These are phyloP conservation scores for Aspergillus quadricinctus DNA, from an alignment of 2,329 filamentous ascomycete species.

Conservation along the genomic window DNA sequence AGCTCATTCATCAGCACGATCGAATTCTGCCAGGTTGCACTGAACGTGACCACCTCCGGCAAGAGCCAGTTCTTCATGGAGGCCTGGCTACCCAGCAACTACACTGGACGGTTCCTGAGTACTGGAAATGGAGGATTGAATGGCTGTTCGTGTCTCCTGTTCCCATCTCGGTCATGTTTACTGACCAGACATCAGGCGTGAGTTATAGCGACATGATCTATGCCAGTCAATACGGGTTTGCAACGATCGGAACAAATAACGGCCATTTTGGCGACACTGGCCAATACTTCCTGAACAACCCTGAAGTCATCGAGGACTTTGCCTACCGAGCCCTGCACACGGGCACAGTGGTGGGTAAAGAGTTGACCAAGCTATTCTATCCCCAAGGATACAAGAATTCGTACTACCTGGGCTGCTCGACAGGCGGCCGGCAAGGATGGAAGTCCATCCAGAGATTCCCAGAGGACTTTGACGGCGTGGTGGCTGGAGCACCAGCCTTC, in stretches of 20 bases:
- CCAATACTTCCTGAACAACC: slow-evolving; percentile 42
- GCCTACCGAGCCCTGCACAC: slow-evolving; percentile 45
- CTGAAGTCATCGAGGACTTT: slow-evolving; percentile 47
- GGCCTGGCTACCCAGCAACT: slow-evolving; percentile 46
- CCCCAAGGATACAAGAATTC: slow-evolving; percentile 38
- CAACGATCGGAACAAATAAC: slow-evolving; percentile 47
- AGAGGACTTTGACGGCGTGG: slow-evolving; percentile 47
- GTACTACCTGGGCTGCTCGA: slow-evolving; percentile 48
- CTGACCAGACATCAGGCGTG: not conserved
- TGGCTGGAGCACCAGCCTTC: slow-evolving; percentile 42
- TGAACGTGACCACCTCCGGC: slow-evolving; percentile 40
- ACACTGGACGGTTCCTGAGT: slow-evolving; percentile 45
- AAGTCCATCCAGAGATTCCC: slow-evolving; percentile 44
- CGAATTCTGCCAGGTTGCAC: slow-evolving; percentile 41
- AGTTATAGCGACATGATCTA: not conserved
- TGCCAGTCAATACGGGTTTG: slow-evolving; percentile 47
- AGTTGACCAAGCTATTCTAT: slow-evolving; percentile 39
- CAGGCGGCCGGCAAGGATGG: slow-evolving; percentile 45
- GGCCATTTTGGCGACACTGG: slow-evolving; percentile 49
- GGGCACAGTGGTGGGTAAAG: slow-evolving; percentile 37
- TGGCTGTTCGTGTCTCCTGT: slow-evolving; percentile 9
- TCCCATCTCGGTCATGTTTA: not conserved
- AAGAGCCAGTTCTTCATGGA: slow-evolving; percentile 46
- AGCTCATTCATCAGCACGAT: slow-evolving; percentile 28
- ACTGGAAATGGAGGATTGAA: slow-evolving; percentile 51